Percentiles rank a stretch among this genome's conserved stretches.
phyloP scores from a whole-genome alignment of 179 eudicot genomes.

The Spergularia azorica region DNA sequence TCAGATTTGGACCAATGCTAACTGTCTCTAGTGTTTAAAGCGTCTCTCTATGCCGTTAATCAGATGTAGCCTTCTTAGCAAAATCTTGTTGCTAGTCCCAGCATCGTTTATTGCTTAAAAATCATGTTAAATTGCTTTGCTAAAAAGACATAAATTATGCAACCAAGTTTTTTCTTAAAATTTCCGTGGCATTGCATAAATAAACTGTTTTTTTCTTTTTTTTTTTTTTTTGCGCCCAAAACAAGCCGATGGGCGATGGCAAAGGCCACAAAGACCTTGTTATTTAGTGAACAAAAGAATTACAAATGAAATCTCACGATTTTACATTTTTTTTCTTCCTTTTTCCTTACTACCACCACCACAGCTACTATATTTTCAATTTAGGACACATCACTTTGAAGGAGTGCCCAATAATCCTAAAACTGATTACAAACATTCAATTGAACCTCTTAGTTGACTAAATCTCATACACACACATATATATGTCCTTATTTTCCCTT shows the following conservation, averaged over 20 bases:
- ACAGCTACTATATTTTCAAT: constrained; percentile 2
- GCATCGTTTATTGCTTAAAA: too few relatives aligned
- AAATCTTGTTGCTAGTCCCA: too few relatives aligned
- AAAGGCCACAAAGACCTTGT: background rate
- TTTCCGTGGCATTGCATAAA: too few relatives aligned
- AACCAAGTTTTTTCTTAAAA: too few relatives aligned
- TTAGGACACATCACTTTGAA: constrained; percentile 13
- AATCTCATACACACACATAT: background rate
- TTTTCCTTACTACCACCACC: constrained; percentile 1
- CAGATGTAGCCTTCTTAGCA: too few relatives aligned
- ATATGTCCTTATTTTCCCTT: constrained; percentile 8
- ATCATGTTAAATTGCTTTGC: too few relatives aligned
- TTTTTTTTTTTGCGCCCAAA: too few relatives aligned
- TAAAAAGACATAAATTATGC: too few relatives aligned
- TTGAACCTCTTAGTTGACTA: background rate
- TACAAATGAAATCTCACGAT: background rate
- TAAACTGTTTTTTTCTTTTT: too few relatives aligned
- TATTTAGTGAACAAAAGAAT: constrained; percentile 11
- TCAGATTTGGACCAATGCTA: too few relatives aligned
- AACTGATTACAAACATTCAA: constrained; percentile 10
- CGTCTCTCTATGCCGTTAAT: too few relatives aligned
- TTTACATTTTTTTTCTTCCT: background rate
- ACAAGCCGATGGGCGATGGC: background rate
- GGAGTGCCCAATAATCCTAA: constrained; percentile 9
- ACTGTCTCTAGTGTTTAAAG: too few relatives aligned